Percentiles rank a stretch among this genome's conserved stretches.
These are phyloP conservation scores for Trichoderma cornu-damae DNA, from an alignment of 2,329 filamentous ascomycete genomes.

Conservation along the genomic window DNA sequence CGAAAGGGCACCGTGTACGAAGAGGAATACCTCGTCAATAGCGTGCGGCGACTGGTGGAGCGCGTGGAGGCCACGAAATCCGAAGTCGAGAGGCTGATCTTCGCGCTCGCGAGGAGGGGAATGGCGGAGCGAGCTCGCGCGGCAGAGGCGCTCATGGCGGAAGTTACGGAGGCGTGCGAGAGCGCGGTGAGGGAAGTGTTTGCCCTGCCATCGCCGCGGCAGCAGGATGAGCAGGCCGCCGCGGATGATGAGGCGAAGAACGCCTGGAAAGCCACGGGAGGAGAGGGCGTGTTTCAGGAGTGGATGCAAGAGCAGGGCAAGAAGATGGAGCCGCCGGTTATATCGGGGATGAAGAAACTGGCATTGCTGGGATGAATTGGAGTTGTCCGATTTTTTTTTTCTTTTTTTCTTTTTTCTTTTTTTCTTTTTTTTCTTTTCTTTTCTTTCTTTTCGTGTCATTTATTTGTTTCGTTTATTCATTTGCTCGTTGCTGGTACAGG, in stretches of 20 bases:
- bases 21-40: constrained; percentile 93
- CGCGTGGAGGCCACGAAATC: constrained; percentile 66
- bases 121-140: constrained; percentile 86
- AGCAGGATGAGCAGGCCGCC: constrained; percentile 20
- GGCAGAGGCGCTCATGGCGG: constrained; percentile 66
- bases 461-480: too few species aligned
- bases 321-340: constrained; percentile 44
- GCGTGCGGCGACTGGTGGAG: constrained; percentile 75
- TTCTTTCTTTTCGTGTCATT: too few species aligned
- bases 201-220: constrained; percentile 20
- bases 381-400: neutral
- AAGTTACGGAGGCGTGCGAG: constrained; percentile 66
- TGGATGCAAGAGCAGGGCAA: constrained; percentile 43
- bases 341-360: constrained; percentile 47
- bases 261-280: constrained; percentile 40
- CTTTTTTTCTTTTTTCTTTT: neutral
- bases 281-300: constrained; percentile 49
- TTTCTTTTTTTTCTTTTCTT: neutral
- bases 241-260: constrained; percentile 23
- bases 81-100: constrained; percentile 70
- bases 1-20: constrained; percentile 98
- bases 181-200: constrained; percentile 69
- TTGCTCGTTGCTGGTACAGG: too few species aligned
- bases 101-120: constrained; percentile 68
- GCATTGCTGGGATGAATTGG: constrained; percentile 43